Evolutionary conservation across 1,139 yeast genomes (phyloP), one percentile per base, ranked within the genome.

Genomic region (Martiniozyma asiatica): DNA sequence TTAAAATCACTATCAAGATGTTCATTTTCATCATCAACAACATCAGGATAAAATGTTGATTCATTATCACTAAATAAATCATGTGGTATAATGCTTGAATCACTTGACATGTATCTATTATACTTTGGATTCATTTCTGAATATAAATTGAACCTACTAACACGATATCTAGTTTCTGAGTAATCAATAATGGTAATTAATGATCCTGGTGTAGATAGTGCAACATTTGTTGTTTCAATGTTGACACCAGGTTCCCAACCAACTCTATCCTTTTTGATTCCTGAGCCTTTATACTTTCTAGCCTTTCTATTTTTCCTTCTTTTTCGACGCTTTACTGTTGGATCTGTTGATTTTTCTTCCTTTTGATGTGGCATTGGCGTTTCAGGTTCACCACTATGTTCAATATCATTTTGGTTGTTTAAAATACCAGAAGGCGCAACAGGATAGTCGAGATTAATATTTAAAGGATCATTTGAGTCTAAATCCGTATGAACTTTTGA

Each of bases 201-300:
- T 2, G 43, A 40, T 36, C 44, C 60, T 52, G 33, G 55, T 1
- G 71, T 58, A 12, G 58, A 55, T n/a, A 68, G 44, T 8, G 63
- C 55, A 6, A 68, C 72, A 20, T 56, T 61, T 1, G 70, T 66
- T 1, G 65, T 63, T 5, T 58, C 45, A 20, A 66, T 54, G 41
- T 68, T 65, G 15, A 68, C 58, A 11, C 76, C 75, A 0, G 76
- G 75, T 40, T 69, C 76, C 68, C 69, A 63, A 13, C 60, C 64
- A 6, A 66, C 61, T 37, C 62, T 41, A 28, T 51, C 55, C 27
- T 58, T 47, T 15, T 56, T 56, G 22, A 45, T 43, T 8, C 49
- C 49, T 17, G 58, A 46, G 9, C 56, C 59, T 6, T 40, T 38
- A 33, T 56, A 56, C 27, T 48, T 50, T 33, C 63, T 43, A 27